These are phyloP conservation scores for Torulaspora pretoriensis DNA, from an alignment of 1,139 yeast genomes.

Conservation along the genomic window DNA sequence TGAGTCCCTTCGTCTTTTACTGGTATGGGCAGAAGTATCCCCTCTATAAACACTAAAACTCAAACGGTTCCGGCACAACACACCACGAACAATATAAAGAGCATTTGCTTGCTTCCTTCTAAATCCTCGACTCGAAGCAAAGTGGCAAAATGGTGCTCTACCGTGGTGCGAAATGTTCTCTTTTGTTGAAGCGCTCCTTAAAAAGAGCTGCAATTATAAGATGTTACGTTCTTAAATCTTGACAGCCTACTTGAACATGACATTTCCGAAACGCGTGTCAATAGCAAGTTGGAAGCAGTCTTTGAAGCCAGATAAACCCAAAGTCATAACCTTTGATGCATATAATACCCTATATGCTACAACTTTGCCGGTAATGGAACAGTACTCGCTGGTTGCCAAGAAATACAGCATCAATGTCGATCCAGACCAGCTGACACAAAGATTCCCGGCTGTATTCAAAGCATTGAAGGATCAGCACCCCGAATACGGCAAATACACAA, in stretches of 20 bases:
- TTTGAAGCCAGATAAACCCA: slow-evolving; percentile 37
- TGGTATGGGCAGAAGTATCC: too few relatives aligned
- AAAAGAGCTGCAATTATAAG: too few relatives aligned
- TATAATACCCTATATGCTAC: slow-evolving; percentile 64
- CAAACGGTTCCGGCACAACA: too few relatives aligned
- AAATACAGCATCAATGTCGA: slow-evolving; percentile 44
- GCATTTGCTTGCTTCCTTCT: too few relatives aligned
- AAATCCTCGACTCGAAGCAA: too few relatives aligned
- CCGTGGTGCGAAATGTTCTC: too few relatives aligned
- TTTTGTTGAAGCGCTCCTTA: too few relatives aligned
- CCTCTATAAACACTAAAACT: too few relatives aligned
- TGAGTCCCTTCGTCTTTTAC: too few relatives aligned
- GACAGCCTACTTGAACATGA: slow-evolving; percentile 8
- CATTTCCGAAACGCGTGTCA: slow-evolving; percentile 20
- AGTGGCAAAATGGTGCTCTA: too few relatives aligned
- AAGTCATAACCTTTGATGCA: slow-evolving; percentile 59
- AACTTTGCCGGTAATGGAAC: slow-evolving; percentile 47
- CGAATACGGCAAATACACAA: slow-evolving; percentile 51
- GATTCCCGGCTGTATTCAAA: slow-evolving; percentile 36
- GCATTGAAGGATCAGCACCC: slow-evolving; percentile 43
- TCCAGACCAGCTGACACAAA: slow-evolving; percentile 31
- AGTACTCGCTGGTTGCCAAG: slow-evolving; percentile 47
- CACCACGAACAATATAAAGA: too few relatives aligned
- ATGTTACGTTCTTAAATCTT: too few relatives aligned
- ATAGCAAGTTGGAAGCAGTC: slow-evolving; percentile 13